Evolutionary conservation across 2,329 filamentous ascomycete genomes (phyloP), one percentile per base, ranked within the genome.

Genomic region (Xylariales sp.): DNA sequence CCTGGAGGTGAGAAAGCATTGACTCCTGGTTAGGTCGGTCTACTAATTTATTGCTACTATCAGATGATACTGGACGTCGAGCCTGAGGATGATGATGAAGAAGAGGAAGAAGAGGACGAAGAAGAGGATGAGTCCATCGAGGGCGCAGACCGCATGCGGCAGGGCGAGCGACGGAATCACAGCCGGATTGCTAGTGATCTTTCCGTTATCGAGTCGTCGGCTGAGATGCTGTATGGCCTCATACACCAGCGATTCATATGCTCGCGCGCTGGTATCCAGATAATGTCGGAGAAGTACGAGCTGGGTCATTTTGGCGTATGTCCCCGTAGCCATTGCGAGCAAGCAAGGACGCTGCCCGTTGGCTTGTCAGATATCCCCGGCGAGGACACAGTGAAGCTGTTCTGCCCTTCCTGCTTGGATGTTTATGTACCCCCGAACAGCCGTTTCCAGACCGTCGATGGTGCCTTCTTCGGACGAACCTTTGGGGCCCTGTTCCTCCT

Each of bases 281-380:
- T 96, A 63, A 98, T 98, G 93, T 88, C 90, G 48, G 93, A 98
- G 66, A 98, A 98, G 65, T 98, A 97, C 71, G 91, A 97, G 65
- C 76, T 95, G 36, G 86, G 90, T 47, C 91, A 98, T 69, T 98
- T 98, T 60, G 93, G 93, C 40, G 83, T 85, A 53, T 98, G 93
- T 63, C 93, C 93, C n/a, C 81, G 93, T 45, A 94, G 91, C 45
- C 82, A 91, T 66, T 98, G 93, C 74, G 86, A 89, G 55, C 84
- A 86, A 46, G 86, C 88, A 50, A 85, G 91, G 56, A 93, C 95
- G 11, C 76, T 98, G 4, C 93, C 93, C 1, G 91, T 98, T 15
- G 93, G 93, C 27, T 78, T 93, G 47, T 95, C 88, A 44, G 93
- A 98, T 64, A 93, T 91, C 35, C 91, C 93, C 1, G 93, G 93